These are phyloP conservation scores for Chloroidium sp. DNA, from an alignment of 163 green algal genomes.

Conservation along the genomic window DNA sequence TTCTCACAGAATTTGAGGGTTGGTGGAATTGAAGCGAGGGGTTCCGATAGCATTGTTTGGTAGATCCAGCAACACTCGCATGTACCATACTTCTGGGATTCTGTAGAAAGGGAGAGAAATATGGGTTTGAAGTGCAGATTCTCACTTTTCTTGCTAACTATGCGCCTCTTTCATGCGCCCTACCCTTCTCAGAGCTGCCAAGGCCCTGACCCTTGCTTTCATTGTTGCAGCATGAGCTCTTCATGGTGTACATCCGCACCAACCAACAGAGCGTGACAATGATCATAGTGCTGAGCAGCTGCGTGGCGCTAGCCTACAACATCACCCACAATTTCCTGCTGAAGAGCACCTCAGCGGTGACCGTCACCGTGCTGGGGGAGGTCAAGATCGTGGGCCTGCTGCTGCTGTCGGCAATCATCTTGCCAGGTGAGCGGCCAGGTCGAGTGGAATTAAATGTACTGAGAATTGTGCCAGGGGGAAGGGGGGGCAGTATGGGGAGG, in stretches of 20 bases:
- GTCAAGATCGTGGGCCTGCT: constrained; percentile 15
- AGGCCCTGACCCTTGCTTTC: neutral
- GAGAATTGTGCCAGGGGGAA: no score
- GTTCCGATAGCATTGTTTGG: no score
- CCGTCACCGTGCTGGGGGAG: constrained; percentile 63
- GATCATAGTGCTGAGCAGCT: constrained; percentile 3
- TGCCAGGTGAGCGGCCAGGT: neutral
- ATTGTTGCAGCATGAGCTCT: neutral
- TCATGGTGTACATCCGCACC: constrained; percentile 3
- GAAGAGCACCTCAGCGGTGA: constrained; percentile 46
- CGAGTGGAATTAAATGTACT: no score
- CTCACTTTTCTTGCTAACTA: neutral
- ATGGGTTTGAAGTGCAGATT: neutral
- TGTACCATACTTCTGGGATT: no score
- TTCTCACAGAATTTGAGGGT: no score
- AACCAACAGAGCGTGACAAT: neutral
- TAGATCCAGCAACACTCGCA: no score
- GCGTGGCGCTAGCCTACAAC: constrained; percentile 36
- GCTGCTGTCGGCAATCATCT: constrained; percentile 1
- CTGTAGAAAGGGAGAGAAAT: neutral
- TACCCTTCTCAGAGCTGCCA: neutral
- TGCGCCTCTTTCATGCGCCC: neutral
- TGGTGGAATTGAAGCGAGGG: no score
- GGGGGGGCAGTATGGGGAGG: no score
- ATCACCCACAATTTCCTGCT: constrained; percentile 41